Evolutionary conservation across 169 alveolate species (phyloP).

Genomic region (Eimeria falciformis): DNA sequence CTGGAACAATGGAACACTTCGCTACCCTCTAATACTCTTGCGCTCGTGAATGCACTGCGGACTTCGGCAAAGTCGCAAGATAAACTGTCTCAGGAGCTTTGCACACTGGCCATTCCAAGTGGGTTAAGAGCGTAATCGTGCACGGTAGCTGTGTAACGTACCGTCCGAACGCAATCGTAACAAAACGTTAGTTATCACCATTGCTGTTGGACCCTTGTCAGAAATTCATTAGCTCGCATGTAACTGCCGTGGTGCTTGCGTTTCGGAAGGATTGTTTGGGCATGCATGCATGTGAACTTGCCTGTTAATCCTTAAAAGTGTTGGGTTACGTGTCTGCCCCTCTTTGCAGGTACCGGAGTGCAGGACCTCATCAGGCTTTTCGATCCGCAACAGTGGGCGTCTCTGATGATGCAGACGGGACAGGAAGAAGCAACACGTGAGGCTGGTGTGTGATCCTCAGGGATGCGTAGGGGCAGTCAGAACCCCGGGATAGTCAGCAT

Average conservation of each 20-base stretch:
- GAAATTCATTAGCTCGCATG: no score
- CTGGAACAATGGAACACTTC: conserved; percentile 29
- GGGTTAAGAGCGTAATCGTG: background rate
- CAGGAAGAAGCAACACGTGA: conserved; percentile 2
- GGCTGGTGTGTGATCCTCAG: conserved; percentile 11
- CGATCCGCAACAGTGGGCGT: conserved; percentile 56
- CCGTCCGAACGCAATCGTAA: no score
- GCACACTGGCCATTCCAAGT: conserved; percentile 54
- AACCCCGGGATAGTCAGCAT: background rate
- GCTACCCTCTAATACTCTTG: conserved; percentile 19
- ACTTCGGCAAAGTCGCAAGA: background rate
- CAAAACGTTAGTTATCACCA: no score
- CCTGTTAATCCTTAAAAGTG: background rate
- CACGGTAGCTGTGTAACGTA: no score
- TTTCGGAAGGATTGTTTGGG: no score
- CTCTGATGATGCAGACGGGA: conserved; percentile 19
- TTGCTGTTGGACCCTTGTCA: no score
- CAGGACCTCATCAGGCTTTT: conserved; percentile 7
- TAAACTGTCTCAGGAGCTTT: conserved; percentile 28
- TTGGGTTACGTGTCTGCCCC: background rate
- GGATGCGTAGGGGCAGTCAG: no score
- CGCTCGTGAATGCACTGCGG: conserved; percentile 59
- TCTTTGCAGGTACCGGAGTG: conserved; percentile 29
- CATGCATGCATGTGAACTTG: no score
- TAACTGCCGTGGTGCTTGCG: no score